phyloP scores from a whole-genome alignment of 768 basidiomycete genomes.

The Thelephora aurantiotincta region DNA sequence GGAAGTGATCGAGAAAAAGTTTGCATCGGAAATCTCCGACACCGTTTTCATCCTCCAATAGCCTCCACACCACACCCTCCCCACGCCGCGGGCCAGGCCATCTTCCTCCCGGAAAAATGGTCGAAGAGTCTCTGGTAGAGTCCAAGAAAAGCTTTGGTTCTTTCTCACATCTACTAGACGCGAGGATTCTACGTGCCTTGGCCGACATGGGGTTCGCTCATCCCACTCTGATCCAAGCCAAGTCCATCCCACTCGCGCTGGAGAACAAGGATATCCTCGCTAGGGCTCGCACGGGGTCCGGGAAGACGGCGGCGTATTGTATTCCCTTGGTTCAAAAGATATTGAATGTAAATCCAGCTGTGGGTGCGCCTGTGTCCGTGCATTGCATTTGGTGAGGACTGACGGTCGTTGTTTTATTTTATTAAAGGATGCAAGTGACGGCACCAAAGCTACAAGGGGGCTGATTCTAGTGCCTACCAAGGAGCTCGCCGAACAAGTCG shows the following conservation, averaged over 20 bases:
- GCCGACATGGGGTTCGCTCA: conserved; percentile 82
- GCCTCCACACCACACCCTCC: neutral
- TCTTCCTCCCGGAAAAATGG: conserved; percentile 7
- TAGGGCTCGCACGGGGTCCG: conserved; percentile 87
- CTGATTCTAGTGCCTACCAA: conserved; percentile 81
- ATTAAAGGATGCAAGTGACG: conserved; percentile 2
- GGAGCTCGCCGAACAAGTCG: conserved; percentile 87
- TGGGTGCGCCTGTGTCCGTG: conserved; percentile 8
- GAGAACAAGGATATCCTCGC: conserved; percentile 86
- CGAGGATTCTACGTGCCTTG: conserved; percentile 74
- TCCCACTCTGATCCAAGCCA: conserved; percentile 85
- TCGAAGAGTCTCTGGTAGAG: conserved; percentile 17
- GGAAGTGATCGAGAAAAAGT: neutral
- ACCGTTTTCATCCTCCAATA: neutral
- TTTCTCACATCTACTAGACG: conserved; percentile 72
- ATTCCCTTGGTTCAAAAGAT: conserved; percentile 87
- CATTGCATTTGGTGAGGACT: neutral
- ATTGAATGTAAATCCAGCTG: conserved; percentile 54
- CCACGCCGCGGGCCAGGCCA: too few relatives aligned
- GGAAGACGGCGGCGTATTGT: conserved; percentile 95
- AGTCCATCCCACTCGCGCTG: conserved; percentile 85
- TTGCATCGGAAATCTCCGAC: neutral
- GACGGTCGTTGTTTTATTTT: neutral
- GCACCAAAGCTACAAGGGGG: conserved; percentile 49
- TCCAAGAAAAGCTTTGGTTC: conserved; percentile 23